Evolutionary conservation across 345 rosid species (phyloP), one percentile per base, ranked within the genome.

Genomic region (Sisymbrium irio): DNA sequence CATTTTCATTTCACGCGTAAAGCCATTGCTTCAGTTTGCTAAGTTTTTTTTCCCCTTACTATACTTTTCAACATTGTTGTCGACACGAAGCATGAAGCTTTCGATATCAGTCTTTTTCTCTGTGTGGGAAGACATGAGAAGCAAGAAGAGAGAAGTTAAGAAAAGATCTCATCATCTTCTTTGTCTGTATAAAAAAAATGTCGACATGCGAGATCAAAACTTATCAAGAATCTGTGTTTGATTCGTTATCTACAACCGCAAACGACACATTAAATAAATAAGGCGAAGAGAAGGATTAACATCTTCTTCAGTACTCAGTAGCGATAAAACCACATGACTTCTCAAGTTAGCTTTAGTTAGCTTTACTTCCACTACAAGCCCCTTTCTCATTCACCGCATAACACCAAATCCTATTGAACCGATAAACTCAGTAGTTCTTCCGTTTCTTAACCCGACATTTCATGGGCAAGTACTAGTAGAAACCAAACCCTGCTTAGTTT

Each of bases 361-460:
- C 9, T 60, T 55, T 42, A 65, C 70, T 76, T 76, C 60, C 62
- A 59, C 65, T 69, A 55, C 65, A 68, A 53, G 79, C 69, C 70
- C 71, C 40, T 69, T 76, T 76, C 65, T 61, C 25, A 36, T 68
- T 45, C 11, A 65, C 73, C 41, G 57, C 72, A n/a, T n/a, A 11
- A 18, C 74, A 75, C 78, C 79, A 69, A 76, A 62, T 14, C 65
- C 25, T 54, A 15, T 44, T 61, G 69, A 68, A 61, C 63, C 70
- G 25, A 74, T 62, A 74, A 61, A 62, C 74, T 68, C 79, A 53
- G 62, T 62, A 4, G 1, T 58, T 40, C 25, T 42, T 7, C 42
- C 12, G 51, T 65, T 57, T 37, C 33, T 30, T 47, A 37, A 28
- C 27, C 3, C 5, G 32, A 28, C 32, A 22, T 22, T 22, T 22